Conservation (phyloP, 2,329 filamentous ascomycete species). For the Helminthosporium solani region DNA sequence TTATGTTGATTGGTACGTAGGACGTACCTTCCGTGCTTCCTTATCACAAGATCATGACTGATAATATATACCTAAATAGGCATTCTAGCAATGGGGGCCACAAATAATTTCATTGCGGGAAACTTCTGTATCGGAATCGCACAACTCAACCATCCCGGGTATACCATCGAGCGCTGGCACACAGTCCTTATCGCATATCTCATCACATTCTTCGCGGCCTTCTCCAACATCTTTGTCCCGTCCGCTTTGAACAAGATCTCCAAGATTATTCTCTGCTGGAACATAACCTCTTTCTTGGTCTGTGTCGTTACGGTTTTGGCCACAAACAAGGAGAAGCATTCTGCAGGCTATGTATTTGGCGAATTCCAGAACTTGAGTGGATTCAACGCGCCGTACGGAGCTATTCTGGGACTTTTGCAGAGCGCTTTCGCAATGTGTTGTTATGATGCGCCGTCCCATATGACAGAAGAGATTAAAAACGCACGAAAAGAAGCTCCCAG, state of each 20-base stretch:
- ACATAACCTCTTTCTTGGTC: conserved; percentile 54
- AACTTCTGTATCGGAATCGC: conserved; percentile 59
- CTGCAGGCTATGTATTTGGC: conserved; percentile 56
- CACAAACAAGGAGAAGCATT: conserved; percentile 56
- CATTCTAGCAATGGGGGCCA: conserved; percentile 55
- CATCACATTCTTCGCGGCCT: conserved; percentile 48
- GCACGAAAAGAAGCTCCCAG: conserved; percentile 53
- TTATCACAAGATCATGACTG: background rate
- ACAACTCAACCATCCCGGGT: conserved; percentile 54
- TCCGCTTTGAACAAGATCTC: conserved; percentile 55
- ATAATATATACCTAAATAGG: conserved; percentile 36
- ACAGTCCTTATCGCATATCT: conserved; percentile 55
- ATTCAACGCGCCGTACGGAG: conserved; percentile 52
- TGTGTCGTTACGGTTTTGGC: conserved; percentile 56
- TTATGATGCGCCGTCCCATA: conserved; percentile 52
- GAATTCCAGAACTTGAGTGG: conserved; percentile 58
- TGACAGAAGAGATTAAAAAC: conserved; percentile 58
- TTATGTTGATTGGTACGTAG: conserved; percentile 32
- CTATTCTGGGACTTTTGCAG: conserved; percentile 57
- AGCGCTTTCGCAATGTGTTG: conserved; percentile 58
- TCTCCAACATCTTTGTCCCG: conserved; percentile 53
- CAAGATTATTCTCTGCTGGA: conserved; percentile 54
- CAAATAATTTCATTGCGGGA: conserved; percentile 56
- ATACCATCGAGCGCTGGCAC: conserved; percentile 58
- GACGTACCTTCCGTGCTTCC: too few relatives aligned